Base-by-base conservation (phyloP, 768 basidiomycete genomes). In the Hygrocybe punicea region DNA sequence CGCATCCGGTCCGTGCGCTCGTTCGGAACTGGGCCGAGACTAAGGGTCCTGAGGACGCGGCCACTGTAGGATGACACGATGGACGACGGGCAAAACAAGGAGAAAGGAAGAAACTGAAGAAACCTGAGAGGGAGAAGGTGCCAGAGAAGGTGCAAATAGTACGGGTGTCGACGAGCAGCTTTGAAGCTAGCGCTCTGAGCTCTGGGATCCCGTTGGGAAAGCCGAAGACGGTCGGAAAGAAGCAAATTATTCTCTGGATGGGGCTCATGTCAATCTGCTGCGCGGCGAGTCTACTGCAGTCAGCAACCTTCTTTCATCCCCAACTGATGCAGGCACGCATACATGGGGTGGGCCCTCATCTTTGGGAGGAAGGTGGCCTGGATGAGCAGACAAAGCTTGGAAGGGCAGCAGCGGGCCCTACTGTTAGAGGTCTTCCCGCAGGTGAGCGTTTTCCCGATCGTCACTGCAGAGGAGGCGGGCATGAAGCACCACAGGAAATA, bases 1-100 rank as follows among this genome's bases (percentile, higher is more conserved):
- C n/a, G n/a, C n/a, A 91, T 92, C 75, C 78, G 86, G 42, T 86
- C 85, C 14, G 84, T 93, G 62, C 78, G 85, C 23, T 85, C 84
- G 2, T 91, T 46, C 81, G 84, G 1, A 86, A 85, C 64, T 88
- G 88, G 87, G 82, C 84, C 21, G 84, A 85, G 63, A 69, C 83
- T 54, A 78, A 72, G 66, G 34, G 6, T n/a, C 24, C 34, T 16
- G 71, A 77, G 4, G 75, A 69, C 51, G 65, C 66, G 16, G 63
- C 65, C 19, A 53, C 64, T 0, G 47, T 56, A 68, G 45, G 62
- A 62, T 6, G 65, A 65, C 51, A 56, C 67, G 53, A 58, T 58
- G 33, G 63, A 65, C 33, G 60, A 2, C 39, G 64, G 48, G 59
- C 68, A 73, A 56, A 64, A 69, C 7, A 76, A 68, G 60, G 70